Base-by-base conservation (phyloP, 2,329 filamentous ascomycete species). In the Lojkania enalia region DNA sequence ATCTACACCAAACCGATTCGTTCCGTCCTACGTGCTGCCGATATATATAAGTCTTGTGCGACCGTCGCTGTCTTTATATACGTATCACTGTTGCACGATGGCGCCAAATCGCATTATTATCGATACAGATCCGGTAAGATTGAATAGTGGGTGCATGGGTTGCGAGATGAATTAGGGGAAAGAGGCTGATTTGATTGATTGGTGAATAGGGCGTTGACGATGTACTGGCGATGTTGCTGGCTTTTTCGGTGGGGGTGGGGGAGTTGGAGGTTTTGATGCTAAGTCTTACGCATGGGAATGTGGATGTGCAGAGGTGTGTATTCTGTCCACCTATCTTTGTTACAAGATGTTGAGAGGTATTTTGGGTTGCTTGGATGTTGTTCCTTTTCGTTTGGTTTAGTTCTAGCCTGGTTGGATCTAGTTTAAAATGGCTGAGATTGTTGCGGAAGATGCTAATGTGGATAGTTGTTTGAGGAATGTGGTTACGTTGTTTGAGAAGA, bases 261-360 rank as follows among this genome's bases (percentile, higher is more conserved):
- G 92, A 97, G 64, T 77, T 97, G 16, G 89, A 97, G 67, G 77
- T 97, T 25, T 71, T 88, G 35, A 80, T 97, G 70, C 78, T 99
- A 44, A 95, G 90, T 1, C 80, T 96, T 48, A 96, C 91, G 1
- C 96, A 94, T 69, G 94, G 94, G 44, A 99, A 99, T 66, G 88
- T 97, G 16, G 84, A 91, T 56, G 83, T 96, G 13, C 79, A 90
- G 51, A 91, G 84, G 87, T 90, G 69, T 48, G 73, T 44, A n/a
- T 37, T 35, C 16, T 13, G 19, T 27, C 29, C 40, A 7, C 25
- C 19, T 39, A 20, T 35, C n/a, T 42, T 21, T 40, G 13, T 38
- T 37, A 11, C 23, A n/a, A n/a, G n/a, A n/a, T n/a, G n/a, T n/a
- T n/a, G n/a, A n/a, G n/a, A n/a, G n/a, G n/a, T n/a, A n/a, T n/a